Conservation (phyloP, 169 alveolate genomes). For the Amoebophrya sp. region DNA sequence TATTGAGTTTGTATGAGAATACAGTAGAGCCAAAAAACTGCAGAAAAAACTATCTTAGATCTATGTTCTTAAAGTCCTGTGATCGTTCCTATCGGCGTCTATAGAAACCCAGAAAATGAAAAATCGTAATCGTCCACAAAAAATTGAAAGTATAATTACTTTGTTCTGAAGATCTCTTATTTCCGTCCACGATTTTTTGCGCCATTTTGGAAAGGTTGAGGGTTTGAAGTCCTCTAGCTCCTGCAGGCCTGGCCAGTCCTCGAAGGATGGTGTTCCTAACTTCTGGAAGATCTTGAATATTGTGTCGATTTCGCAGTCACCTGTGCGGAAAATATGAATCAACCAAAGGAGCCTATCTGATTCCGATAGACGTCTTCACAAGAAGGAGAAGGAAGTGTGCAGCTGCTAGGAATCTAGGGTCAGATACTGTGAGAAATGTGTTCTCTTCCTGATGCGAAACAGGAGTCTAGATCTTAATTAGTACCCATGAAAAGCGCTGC, state of each 20-base stretch:
- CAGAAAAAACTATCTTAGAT: not conserved
- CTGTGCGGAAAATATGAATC: not conserved
- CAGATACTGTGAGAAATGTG: too few species aligned
- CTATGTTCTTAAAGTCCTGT: too few species aligned
- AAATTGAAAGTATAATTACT: not conserved
- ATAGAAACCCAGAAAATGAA: too few species aligned
- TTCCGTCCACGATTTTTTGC: not conserved
- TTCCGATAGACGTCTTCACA: too few species aligned
- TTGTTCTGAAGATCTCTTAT: not conserved
- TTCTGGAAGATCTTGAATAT: not conserved
- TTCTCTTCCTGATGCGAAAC: not conserved
- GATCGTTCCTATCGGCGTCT: too few species aligned
- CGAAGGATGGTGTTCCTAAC: not conserved
- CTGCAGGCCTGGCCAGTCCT: not conserved
- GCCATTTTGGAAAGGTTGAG: not conserved
- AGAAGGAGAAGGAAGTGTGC: too few species aligned
- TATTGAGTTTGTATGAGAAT: not conserved
- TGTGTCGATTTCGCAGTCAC: not conserved
- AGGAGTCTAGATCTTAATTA: not conserved
- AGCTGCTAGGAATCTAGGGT: too few species aligned
- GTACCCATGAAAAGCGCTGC: not conserved
- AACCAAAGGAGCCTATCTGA: too few species aligned
- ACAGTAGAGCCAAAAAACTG: not conserved
- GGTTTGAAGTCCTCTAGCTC: not conserved
- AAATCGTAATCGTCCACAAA: too few species aligned